phyloP scores from a whole-genome alignment of 2,329 filamentous ascomycete species.

The Fusarium mundagurra region DNA sequence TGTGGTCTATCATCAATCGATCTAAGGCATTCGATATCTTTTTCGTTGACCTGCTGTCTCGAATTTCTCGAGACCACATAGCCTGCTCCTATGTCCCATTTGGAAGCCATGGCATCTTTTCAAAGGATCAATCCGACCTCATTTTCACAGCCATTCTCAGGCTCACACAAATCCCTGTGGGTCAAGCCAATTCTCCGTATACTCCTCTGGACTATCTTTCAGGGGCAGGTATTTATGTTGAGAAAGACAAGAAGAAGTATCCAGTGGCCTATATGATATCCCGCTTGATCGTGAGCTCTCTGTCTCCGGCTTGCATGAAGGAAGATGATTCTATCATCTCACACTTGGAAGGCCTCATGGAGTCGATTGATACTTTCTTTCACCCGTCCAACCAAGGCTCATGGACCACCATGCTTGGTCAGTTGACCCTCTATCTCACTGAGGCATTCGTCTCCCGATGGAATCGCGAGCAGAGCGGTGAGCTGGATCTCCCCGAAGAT shows the following conservation, averaged over 20 bases:
- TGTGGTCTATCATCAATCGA: conserved; percentile 93
- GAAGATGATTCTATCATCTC: conserved; percentile 82
- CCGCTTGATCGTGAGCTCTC: conserved; percentile 89
- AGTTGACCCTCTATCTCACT: conserved; percentile 90
- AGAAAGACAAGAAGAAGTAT: conserved; percentile 93
- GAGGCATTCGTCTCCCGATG: conserved; percentile 98
- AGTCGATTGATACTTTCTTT: conserved; percentile 98
- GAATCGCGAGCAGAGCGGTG: conserved; percentile 93
- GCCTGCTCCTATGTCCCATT: conserved; percentile 80
- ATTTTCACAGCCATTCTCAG: conserved; percentile 93
- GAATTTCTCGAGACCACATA: conserved; percentile 85
- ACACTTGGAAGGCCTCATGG: conserved; percentile 88
- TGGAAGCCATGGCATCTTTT: conserved; percentile 89
- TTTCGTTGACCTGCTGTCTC: conserved; percentile 89
- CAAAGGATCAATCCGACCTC: conserved; percentile 87
- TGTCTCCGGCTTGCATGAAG: conserved; percentile 85
- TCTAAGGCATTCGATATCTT: conserved; percentile 88
- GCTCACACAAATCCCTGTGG: conserved; percentile 93
- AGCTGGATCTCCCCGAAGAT: conserved; percentile 85
- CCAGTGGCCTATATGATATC: conserved; percentile 92
- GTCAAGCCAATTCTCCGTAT: conserved; percentile 94
- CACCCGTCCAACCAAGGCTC: conserved; percentile 94
- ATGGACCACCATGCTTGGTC: conserved; percentile 91
- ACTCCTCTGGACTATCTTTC: conserved; percentile 84
- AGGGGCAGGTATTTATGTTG: conserved; percentile 85